Percentiles rank a stretch among this genome's conserved stretches.
phyloP scores from a whole-genome alignment of 2,329 filamentous ascomycete genomes.

The Biscogniauxia sp. region DNA sequence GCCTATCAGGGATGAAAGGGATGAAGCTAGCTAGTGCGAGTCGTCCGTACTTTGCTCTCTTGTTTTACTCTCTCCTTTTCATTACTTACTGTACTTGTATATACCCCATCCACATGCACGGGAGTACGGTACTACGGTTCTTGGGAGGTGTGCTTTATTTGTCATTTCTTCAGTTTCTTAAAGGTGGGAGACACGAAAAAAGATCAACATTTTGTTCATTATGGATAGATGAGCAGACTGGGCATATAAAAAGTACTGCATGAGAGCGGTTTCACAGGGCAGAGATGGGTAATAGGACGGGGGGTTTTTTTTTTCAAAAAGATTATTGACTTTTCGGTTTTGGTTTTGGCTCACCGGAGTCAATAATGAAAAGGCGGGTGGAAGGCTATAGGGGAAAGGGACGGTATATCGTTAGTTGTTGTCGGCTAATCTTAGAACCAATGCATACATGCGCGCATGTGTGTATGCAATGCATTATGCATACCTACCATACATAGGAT shows the following conservation, averaged over 20 bases:
- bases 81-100: not conserved
- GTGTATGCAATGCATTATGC: not conserved
- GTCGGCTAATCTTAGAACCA: not conserved
- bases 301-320: not conserved
- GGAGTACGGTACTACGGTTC: not conserved
- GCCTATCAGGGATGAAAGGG: slow-evolving; percentile 56
- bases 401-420: not conserved
- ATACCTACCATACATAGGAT: not conserved
- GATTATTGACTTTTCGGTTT: not conserved
- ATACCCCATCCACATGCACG: not conserved
- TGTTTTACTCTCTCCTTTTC: not conserved
- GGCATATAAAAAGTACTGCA: not conserved
- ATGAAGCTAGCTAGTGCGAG: not conserved
- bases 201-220: not conserved
- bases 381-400: not conserved
- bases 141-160: too few species aligned
- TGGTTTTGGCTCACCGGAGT: not conserved
- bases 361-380: not conserved
- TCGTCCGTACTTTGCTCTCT: not conserved
- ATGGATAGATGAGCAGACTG: not conserved
- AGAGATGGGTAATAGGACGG: not conserved
- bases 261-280: not conserved
- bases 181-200: not conserved
- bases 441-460: not conserved
- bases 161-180: too few species aligned